Evolutionary conservation across 202 grass and related monocot genomes (phyloP).

Genomic region (Eragrostis tef): DNA sequence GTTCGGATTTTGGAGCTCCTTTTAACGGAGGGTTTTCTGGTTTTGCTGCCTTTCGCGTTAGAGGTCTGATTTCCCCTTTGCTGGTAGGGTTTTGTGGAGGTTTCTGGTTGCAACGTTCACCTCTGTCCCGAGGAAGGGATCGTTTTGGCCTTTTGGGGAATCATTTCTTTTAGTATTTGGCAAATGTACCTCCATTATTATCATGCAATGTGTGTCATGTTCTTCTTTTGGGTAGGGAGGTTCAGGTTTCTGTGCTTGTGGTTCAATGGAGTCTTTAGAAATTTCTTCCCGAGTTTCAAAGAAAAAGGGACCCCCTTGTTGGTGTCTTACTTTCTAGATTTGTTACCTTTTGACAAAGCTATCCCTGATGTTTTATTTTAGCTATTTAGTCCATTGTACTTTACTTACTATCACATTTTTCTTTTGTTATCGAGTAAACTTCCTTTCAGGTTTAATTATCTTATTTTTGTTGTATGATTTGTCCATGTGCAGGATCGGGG

Average conservation of each 20-base stretch:
- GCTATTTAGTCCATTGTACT: not conserved
- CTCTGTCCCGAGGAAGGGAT: not conserved
- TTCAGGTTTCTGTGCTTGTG: not conserved
- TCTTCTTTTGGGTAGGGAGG: not conserved
- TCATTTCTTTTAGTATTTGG: not conserved
- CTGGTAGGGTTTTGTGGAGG: not conserved
- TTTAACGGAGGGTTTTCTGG: not conserved
- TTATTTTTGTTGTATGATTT: not conserved
- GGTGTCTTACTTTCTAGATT: not conserved
- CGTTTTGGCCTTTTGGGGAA: not conserved
- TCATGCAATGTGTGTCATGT: not conserved
- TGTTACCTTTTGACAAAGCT: not conserved
- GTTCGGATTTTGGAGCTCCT: not conserved
- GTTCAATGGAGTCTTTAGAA: not conserved
- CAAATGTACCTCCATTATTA: not conserved
- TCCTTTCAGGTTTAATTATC: not conserved
- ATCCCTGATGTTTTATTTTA: not conserved
- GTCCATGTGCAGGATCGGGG: conserved; percentile 26
- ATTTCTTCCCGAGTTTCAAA: not conserved
- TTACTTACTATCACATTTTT: not conserved
- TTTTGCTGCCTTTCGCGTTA: not conserved
- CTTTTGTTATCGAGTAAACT: too few species aligned
- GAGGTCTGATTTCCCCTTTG: too few species aligned
- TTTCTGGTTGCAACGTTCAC: not conserved
- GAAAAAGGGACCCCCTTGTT: not conserved